Evolutionary conservation across 331 rosid species (phyloP).

Genomic region (Telfairia occidentalis): DNA sequence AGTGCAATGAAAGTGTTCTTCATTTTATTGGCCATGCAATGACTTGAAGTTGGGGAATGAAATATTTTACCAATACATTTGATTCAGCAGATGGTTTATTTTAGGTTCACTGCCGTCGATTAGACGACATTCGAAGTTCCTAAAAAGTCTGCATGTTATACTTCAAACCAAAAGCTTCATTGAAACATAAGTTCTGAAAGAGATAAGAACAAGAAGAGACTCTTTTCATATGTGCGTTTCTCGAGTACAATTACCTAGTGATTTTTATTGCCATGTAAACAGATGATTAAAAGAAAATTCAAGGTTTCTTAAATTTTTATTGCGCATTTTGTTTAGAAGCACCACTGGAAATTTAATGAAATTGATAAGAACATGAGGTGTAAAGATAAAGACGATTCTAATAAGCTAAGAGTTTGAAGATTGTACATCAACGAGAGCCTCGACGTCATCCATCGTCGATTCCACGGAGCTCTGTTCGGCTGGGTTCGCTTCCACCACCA

Average conservation of each 20-base stretch:
- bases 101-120: not conserved
- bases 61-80: not conserved
- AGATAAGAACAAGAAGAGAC: not conserved
- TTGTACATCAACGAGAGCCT: conserved; percentile 7
- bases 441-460: not conserved
- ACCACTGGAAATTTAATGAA: not conserved
- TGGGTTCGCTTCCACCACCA: not conserved
- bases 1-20: not conserved
- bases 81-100: not conserved
- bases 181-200: not conserved
- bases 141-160: not conserved
- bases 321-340: not conserved
- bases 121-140: not conserved
- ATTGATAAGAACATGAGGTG: not conserved
- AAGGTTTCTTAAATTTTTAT: not conserved
- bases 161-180: not conserved
- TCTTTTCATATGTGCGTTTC: not conserved
- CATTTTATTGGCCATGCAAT: no score
- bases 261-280: not conserved
- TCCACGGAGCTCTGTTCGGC: not conserved
- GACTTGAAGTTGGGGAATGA: not conserved
- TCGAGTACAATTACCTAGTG: not conserved
- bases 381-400: not conserved
- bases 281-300: no score
- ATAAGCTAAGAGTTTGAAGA: not conserved